Conservation (phyloP, 2,329 filamentous ascomycete species). For the Phyllosticta capitalensis region DNA sequence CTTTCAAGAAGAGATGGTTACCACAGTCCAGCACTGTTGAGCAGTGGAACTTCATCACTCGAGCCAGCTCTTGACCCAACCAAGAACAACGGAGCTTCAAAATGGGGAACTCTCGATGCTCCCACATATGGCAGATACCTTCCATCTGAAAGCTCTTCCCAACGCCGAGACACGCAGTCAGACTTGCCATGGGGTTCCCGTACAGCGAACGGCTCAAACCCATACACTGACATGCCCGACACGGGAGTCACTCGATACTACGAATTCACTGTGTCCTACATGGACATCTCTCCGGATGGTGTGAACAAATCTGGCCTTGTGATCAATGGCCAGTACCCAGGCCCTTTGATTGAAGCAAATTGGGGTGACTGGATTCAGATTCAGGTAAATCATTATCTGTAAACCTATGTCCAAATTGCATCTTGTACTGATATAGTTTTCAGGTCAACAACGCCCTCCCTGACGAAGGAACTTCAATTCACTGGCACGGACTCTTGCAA, state of each 20-base stretch:
- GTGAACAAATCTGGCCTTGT: conserved; percentile 20
- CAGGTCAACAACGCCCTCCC: conserved; percentile 4
- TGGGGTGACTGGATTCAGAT: conserved; percentile 23
- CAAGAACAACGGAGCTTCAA: not conserved
- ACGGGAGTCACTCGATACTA: conserved; percentile 5
- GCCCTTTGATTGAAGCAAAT: conserved; percentile 24
- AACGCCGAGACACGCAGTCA: not conserved
- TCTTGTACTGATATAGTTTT: not conserved
- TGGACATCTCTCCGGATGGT: conserved; percentile 18
- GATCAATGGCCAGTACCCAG: conserved; percentile 25
- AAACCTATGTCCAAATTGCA: not conserved
- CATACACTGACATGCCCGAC: conserved; percentile 2
- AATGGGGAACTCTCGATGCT: not conserved
- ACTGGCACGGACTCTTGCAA: conserved; percentile 26
- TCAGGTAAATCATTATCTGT: not conserved
- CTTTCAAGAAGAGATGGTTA: not conserved
- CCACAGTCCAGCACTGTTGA: not conserved
- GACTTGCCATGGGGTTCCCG: not conserved
- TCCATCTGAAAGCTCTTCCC: not conserved
- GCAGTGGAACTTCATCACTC: not conserved
- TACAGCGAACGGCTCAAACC: not conserved
- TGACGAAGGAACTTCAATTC: conserved; percentile 24
- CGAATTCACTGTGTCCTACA: conserved; percentile 10
- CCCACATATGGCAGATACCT: not conserved
- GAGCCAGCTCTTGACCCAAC: not conserved